Base-by-base conservation (phyloP, 2,329 filamentous ascomycete genomes). In the Colletotrichum destructivum region DNA sequence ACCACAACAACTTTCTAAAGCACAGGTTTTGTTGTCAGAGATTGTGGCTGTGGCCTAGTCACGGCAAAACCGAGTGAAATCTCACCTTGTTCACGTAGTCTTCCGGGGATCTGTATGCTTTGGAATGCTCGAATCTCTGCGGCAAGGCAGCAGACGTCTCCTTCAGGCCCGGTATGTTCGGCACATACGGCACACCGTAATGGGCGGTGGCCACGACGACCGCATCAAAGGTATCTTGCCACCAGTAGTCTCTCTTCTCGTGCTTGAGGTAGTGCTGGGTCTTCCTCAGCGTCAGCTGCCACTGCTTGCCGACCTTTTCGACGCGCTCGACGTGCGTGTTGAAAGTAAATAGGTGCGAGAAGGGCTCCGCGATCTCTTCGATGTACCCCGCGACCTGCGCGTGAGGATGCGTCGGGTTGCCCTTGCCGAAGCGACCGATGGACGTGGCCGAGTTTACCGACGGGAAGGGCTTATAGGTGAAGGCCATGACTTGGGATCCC, bases 301-400 rank as follows among this genome's bases (percentile, higher is more conserved):
- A 90, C 77, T 84, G 85, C 0, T 78, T 77, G 16, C 75, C 77
- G 2, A 78, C 63, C 67, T 88, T 86, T 31, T 86, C 82, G 0
- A 86, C 86, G 6, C 82, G 78, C 77, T 91, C 90, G 4, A 91
- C 88, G 0, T 87, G 89, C 0, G 89, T 91, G 65, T 86, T 85
- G 66, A 87, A 84, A 3, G 74, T 72, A 49, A 81, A 80, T n/a
- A 81, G 78, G 16, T 82, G 81, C 42, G 87, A 82, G 68, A 90
- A 86, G 21, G 86, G 87, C 16, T 86, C 85, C 0, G 86, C 83
- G 16, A 91, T 85, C 0, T 87, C 82, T 6, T 84, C 83, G 73
- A 88, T 87, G 73, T 89, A 87, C 0, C 88, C 66, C 6, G 62
- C 35, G 15, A 69, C 46, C 9, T 55, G 26, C 12, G 40, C 54